Conservation (phyloP, 257 asterid species). For the Fraxinus pennsylvanica region DNA sequence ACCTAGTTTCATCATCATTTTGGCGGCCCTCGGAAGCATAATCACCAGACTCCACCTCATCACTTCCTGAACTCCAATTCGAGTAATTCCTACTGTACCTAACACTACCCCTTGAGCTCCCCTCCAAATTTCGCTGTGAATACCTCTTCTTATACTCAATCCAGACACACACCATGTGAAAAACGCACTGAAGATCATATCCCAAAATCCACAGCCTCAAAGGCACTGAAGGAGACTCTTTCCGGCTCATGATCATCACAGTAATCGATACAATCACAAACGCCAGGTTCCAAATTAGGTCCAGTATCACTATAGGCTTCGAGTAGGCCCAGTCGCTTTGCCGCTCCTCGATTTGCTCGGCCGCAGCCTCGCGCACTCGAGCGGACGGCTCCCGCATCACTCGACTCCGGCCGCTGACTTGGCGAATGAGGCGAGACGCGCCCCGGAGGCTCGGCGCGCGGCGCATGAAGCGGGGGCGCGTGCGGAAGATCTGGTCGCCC, state of each 20-base stretch:
- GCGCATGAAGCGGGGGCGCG: conserved; percentile 42
- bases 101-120: conserved; percentile 30
- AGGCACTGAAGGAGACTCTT: conserved; percentile 56
- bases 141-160: conserved; percentile 54
- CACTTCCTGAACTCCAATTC: conserved; percentile 77
- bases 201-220: conserved; percentile 67
- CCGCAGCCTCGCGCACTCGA: conserved; percentile 65
- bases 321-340: conserved; percentile 76
- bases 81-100: conserved; percentile 42
- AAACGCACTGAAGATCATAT: conserved; percentile 56
- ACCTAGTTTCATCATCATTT: conserved; percentile 74
- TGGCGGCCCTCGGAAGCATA: conserved; percentile 48
- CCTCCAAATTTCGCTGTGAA: conserved; percentile 34
- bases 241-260: conserved; percentile 49
- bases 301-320: conserved; percentile 59
- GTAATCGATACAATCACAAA: conserved; percentile 50
- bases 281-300: conserved; percentile 62
- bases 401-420: conserved; percentile 62
- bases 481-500: conserved; percentile 38
- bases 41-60: conserved; percentile 49
- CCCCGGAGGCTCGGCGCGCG: conserved; percentile 64
- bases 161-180: conserved; percentile 59
- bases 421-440: conserved; percentile 60
- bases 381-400: conserved; percentile 66
- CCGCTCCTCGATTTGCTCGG: conserved; percentile 60